A percentile compares a stretch with the other conserved stretches of the same genome.
Conservation (phyloP, 179 eudicot species). For the Silene coronaria region DNA sequence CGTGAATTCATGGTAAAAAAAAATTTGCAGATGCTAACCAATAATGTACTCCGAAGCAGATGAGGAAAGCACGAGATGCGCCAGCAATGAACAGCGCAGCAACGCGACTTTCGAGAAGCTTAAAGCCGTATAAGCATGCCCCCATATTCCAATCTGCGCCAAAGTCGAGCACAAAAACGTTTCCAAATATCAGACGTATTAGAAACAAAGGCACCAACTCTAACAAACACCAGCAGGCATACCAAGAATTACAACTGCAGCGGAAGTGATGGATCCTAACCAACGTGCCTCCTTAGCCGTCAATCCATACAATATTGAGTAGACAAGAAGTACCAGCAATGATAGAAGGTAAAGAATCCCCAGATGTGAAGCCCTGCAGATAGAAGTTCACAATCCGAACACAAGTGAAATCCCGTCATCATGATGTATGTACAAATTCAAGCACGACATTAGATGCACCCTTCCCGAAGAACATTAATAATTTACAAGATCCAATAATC, state of each 20-base stretch:
- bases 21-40: slow-evolving; percentile 55
- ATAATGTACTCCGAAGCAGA: slow-evolving; percentile 95
- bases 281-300: slow-evolving; percentile 85
- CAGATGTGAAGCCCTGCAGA: slow-evolving; percentile 76
- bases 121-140: slow-evolving; percentile 89
- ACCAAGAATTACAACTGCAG: slow-evolving; percentile 92
- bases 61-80: slow-evolving; percentile 78
- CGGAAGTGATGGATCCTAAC: slow-evolving; percentile 95
- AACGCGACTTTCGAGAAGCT: slow-evolving; percentile 80
- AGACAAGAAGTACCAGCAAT: slow-evolving; percentile 68
- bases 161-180: slow-evolving; percentile 15
- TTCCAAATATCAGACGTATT: not conserved
- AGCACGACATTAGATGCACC: not conserved
- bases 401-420: slow-evolving; percentile 3
- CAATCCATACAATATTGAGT: slow-evolving; percentile 83
- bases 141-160: slow-evolving; percentile 94
- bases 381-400: slow-evolving; percentile 14
- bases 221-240: slow-evolving; percentile 18
- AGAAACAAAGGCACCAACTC: not conserved
- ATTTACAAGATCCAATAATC: not conserved
- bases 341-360: slow-evolving; percentile 85
- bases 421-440: not conserved
- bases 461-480: not conserved
- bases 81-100: slow-evolving; percentile 91
- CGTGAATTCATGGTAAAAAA: not conserved